A percentile compares a stretch with the other conserved stretches of the same genome.
phyloP scores from a whole-genome alignment of 768 basidiomycete species.

The Lactifluus hygrophoroides region DNA sequence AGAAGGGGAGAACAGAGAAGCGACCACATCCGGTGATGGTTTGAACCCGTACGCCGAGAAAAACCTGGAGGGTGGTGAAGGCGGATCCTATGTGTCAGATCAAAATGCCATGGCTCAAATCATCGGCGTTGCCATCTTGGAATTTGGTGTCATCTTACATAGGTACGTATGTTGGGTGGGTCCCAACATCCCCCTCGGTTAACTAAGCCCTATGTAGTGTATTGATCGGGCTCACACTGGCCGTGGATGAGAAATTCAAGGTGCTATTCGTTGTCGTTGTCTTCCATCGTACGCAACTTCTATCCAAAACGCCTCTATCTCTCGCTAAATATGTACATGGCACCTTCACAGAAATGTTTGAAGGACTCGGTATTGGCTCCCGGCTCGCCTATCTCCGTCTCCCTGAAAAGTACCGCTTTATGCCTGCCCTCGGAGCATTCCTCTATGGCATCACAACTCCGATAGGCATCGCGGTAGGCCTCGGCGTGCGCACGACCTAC shows the following conservation, averaged over 20 bases:
- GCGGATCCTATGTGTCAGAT: conserved; percentile 28
- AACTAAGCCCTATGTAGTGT: conserved; percentile 36
- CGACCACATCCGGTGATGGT: not conserved
- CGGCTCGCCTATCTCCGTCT: conserved; percentile 73
- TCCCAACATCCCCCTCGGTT: not conserved
- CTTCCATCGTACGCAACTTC: conserved; percentile 74
- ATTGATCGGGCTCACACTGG: conserved; percentile 84
- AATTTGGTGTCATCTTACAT: conserved; percentile 88
- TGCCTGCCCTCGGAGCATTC: conserved; percentile 52
- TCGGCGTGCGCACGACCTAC: conserved; percentile 68
- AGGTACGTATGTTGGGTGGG: conserved; percentile 34
- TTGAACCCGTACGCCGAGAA: not conserved
- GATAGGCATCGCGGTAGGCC: conserved; percentile 78
- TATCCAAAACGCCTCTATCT: not conserved
- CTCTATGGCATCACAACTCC: conserved; percentile 78
- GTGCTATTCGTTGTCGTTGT: conserved; percentile 83
- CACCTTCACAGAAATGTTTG: conserved; percentile 67
- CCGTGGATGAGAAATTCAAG: conserved; percentile 76
- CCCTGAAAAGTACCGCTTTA: conserved; percentile 41
- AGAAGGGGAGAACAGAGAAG: conserved; percentile 30
- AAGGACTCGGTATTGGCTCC: conserved; percentile 88
- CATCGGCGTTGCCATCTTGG: conserved; percentile 83
- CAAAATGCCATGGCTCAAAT: conserved; percentile 49
- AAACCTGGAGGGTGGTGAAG: conserved; percentile 19
- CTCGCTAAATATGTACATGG: not conserved